Evolutionary conservation across 2,329 filamentous ascomycete species (phyloP).

Genomic region (Pseudocercospora crystallina): DNA sequence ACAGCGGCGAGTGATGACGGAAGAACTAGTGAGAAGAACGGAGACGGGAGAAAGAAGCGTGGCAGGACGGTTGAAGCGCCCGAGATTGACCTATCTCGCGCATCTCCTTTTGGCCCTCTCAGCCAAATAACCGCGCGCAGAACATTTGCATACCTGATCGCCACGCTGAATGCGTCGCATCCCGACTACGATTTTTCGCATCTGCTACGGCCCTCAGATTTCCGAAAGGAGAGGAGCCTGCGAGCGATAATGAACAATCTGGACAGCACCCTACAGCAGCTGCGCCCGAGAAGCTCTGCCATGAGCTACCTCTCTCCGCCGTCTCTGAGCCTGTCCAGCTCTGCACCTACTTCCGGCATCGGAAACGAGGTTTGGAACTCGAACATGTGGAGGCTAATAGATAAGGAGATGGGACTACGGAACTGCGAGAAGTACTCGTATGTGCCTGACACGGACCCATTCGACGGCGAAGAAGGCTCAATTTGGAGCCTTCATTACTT

Average conservation of each 20-base stretch:
- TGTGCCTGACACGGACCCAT: constrained; percentile 83
- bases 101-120: constrained; percentile 88
- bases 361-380: constrained; percentile 67
- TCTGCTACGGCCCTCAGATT: constrained; percentile 83
- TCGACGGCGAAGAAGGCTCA: constrained; percentile 85
- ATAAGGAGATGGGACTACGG: constrained; percentile 90
- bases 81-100: constrained; percentile 68
- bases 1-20: constrained; percentile 28
- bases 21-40: constrained; percentile 18
- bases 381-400: constrained; percentile 86
- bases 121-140: constrained; percentile 84
- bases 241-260: constrained; percentile 81
- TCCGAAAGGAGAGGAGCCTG: constrained; percentile 78
- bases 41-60: constrained; percentile 36
- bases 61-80: constrained; percentile 33
- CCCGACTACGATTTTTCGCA: constrained; percentile 97
- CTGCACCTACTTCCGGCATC: constrained; percentile 26
- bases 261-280: constrained; percentile 82
- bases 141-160: constrained; percentile 94
- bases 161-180: constrained; percentile 93
- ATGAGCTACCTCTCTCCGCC: constrained; percentile 30
- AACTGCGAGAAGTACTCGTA: constrained; percentile 90
- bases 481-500: constrained; percentile 97
- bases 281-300: constrained; percentile 59
- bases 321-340: constrained; percentile 20